Base-by-base conservation (phyloP, 768 basidiomycete genomes). In the Suillus cothurnatus region DNA sequence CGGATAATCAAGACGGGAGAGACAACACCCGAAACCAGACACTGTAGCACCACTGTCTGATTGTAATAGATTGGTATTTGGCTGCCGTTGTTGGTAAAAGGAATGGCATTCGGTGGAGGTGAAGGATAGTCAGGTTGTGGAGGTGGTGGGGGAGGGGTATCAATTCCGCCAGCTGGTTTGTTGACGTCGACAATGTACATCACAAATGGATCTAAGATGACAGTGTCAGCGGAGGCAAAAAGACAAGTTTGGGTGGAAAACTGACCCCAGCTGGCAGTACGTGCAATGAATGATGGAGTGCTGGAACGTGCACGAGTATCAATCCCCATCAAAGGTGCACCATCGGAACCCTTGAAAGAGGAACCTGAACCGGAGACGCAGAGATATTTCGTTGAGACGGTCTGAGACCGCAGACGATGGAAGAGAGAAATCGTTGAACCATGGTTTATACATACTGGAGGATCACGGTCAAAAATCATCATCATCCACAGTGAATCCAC, bases 151-250 rank as follows among this genome's bases (percentile, higher is more conserved):
- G 91, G 89, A 7, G 91, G 88, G 38, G 88, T 83, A 70, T 93
- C 91, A 60, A 91, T 87, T 17, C 89, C 88, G 34, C 89, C 89
- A 23, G 86, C 84, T 23, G 94, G 91, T 72, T 91, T 91, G 79
- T 87, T 90, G 67, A 95, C 92, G 76, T 98, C 95, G 67, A 97
- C 95, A 67, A 97, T 95, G 81, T 97, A 99, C 86, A 98, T 93
- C 71, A 98, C 88, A 79, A 97, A 98, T 0, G 95, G 91, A 78
- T 96, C 92, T 92, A 69, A 0, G 49, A 56, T 49, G 26, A 47
- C 31, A 62, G 52, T 11, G 61, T 63, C 43, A 64, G 38, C 47
- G 38, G 49, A 52, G 61, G 28, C 31, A 6, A 47, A 39, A 64
- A 39, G 64, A 64, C 70, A 73, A 57, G 66, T 55, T 52, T 38